These are phyloP conservation scores for Calophaca sinica DNA, from an alignment of 306 rosid genomes.

Conservation along the genomic window DNA sequence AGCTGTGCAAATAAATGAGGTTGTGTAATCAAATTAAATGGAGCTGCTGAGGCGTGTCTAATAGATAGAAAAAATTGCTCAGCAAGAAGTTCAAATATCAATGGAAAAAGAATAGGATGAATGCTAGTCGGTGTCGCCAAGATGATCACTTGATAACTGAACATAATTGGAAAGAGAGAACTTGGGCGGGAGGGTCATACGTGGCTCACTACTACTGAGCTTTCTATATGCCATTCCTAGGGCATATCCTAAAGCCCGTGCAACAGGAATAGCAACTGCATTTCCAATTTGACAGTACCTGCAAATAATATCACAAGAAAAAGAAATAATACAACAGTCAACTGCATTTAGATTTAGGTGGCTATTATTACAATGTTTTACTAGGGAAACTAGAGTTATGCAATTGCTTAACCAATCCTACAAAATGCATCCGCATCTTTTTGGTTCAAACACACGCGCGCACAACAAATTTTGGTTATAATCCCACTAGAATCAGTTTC, in stretches of 20 bases:
- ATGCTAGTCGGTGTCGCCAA: constrained; percentile 40
- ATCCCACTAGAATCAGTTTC: neutral
- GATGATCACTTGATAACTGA: constrained; percentile 54
- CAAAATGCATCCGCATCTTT: neutral
- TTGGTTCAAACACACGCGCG: neutral
- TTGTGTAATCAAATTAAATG: neutral
- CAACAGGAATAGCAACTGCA: constrained; percentile 84
- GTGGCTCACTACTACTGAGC: constrained; percentile 59
- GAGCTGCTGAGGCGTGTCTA: constrained; percentile 28
- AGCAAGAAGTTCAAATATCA: constrained; percentile 31
- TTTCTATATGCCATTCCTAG: constrained; percentile 75
- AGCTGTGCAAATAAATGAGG: constrained; percentile 33
- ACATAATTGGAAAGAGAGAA: constrained; percentile 76
- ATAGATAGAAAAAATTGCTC: constrained; percentile 3
- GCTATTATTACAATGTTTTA: neutral
- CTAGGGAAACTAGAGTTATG: neutral
- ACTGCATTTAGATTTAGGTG: neutral
- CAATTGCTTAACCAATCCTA: constrained; percentile 3
- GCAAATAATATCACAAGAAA: constrained; percentile 34
- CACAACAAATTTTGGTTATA: neutral
- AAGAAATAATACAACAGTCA: neutral
- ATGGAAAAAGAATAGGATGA: constrained; percentile 40
- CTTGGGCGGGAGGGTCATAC: constrained; percentile 70
- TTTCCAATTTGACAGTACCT: constrained; percentile 94
- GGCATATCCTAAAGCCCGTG: constrained; percentile 77